Percentiles rank a stretch among this genome's conserved stretches.
Evolutionary conservation across 1,284 basidiomycete species (phyloP).

Genomic region (Microbotryomycetes sp.): DNA sequence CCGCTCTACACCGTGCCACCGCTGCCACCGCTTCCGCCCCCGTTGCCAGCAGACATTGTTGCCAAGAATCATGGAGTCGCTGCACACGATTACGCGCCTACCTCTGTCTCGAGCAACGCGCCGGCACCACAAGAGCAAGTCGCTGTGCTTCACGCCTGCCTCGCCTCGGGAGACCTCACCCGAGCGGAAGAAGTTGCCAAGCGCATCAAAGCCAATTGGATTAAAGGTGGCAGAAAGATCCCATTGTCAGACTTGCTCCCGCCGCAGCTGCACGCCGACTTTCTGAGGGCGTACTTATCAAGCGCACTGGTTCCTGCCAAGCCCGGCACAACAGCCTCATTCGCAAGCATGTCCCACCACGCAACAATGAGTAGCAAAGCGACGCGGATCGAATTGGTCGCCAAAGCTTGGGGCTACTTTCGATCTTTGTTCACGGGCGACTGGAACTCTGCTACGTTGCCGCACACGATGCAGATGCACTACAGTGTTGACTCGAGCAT

Average conservation of each 20-base stretch:
- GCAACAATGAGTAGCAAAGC: neutral
- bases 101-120: slow-evolving; percentile 37
- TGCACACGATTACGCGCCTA: neutral
- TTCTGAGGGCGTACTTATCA: slow-evolving; percentile 30
- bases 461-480: neutral
- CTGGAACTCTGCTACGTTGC: slow-evolving; percentile 17
- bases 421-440: slow-evolving; percentile 22
- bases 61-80: neutral
- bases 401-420: slow-evolving; percentile 35
- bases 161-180: slow-evolving; percentile 59
- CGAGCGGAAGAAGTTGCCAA: slow-evolving; percentile 33
- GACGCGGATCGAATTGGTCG: slow-evolving; percentile 1
- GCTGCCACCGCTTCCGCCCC: slow-evolving; percentile 25
- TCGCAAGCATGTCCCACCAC: neutral
- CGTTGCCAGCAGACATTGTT: slow-evolving; percentile 24
- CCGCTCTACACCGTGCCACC: slow-evolving; percentile 25
- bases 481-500: slow-evolving; percentile 25
- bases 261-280: slow-evolving; percentile 31
- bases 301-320: slow-evolving; percentile 15
- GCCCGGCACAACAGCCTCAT: neutral
- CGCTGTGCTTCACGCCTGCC: slow-evolving; percentile 68
- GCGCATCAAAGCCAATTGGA: slow-evolving; percentile 22
- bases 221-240: slow-evolving; percentile 1
- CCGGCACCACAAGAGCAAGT: slow-evolving; percentile 59
- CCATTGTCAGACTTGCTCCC: slow-evolving; percentile 21